Base-by-base conservation (phyloP, 2,329 filamentous ascomycete species). In the Escovopsis sp. region DNA sequence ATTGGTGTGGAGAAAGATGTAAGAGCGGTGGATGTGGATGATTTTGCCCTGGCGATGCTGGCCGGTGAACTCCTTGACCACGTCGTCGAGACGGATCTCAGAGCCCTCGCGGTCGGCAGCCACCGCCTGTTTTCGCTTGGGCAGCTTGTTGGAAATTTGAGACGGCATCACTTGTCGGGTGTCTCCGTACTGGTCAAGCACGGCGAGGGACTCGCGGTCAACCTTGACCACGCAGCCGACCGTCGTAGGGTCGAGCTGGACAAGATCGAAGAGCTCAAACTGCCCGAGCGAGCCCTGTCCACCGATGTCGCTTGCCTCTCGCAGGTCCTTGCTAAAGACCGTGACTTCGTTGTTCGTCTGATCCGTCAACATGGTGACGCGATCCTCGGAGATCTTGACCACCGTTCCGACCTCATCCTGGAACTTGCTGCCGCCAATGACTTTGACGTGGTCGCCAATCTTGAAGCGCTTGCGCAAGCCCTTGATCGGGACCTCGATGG, bases 381-480 rank as follows among this genome's bases (percentile, higher is more conserved):
- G 80, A 59, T 98, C 91, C 46, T 94, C 86, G 39, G 78, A 82
- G 51, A 95, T 91, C 59, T 86, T 85, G 50, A 96, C 87, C 41
- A 98, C 88, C 76, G 95, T 94, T 62, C 91, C 91, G 37, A 96
- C 83, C 64, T 98, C 91, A 53, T 95, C 91, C 43, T 85, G 79
- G 60, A 88, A 96, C 53, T 86, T 83, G 65, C 88, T 94, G 34
- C 88, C 89, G 43, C 91, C 89, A 58, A 95, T 94, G 51, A 98
- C 91, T 67, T 96, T 96, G 67, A 98, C 91, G 57, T 98, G 91
- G 55, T 98, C 91, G 69, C 91, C 91, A 48, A 88, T 75, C 50
- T 75, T 79, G 72, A 98, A 98, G 28, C 85, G 77, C 64, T 98
- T 98, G 45, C 91, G 84, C 26, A 98, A 71, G 37, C 85, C 85